Conservation (phyloP, 106 monocot species). For the Allium cepa region DNA sequence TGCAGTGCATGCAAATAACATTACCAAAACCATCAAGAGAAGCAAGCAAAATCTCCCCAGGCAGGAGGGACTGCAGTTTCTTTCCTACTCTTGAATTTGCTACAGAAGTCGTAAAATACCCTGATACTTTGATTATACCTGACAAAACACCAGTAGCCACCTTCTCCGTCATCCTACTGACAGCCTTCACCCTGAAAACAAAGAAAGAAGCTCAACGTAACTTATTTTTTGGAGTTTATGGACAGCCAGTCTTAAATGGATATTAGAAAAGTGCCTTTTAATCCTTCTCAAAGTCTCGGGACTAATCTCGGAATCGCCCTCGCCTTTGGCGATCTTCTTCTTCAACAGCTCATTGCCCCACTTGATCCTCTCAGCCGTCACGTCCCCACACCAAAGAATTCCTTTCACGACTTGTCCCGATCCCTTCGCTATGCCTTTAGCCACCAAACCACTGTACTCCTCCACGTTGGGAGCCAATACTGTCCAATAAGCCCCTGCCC, state of each 20-base stretch:
- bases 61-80: conserved; percentile 43
- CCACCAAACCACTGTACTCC: conserved; percentile 46
- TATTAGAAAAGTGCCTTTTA: conserved; percentile 35
- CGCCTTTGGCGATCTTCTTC: conserved; percentile 34
- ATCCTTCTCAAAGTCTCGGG: conserved; percentile 48
- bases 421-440: conserved; percentile 49
- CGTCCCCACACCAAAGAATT: conserved; percentile 82
- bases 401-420: conserved; percentile 62
- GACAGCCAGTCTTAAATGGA: background rate
- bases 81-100: conserved; percentile 63
- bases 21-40: conserved; percentile 87
- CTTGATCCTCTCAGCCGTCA: conserved; percentile 58
- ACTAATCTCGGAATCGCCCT: conserved; percentile 37
- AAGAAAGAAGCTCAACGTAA: background rate
- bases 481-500: conserved; percentile 77
- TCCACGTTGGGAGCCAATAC: conserved; percentile 84
- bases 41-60: conserved; percentile 64
- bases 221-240: background rate
- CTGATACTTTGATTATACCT: conserved; percentile 63
- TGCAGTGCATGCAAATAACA: background rate
- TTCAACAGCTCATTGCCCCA: conserved; percentile 71
- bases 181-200: conserved; percentile 39
- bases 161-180: conserved; percentile 63
- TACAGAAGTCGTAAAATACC: conserved; percentile 43
- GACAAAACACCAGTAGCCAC: conserved; percentile 59